Conservation (phyloP, 2,329 filamentous ascomycete genomes). For the Penicillium concentricum region DNA sequence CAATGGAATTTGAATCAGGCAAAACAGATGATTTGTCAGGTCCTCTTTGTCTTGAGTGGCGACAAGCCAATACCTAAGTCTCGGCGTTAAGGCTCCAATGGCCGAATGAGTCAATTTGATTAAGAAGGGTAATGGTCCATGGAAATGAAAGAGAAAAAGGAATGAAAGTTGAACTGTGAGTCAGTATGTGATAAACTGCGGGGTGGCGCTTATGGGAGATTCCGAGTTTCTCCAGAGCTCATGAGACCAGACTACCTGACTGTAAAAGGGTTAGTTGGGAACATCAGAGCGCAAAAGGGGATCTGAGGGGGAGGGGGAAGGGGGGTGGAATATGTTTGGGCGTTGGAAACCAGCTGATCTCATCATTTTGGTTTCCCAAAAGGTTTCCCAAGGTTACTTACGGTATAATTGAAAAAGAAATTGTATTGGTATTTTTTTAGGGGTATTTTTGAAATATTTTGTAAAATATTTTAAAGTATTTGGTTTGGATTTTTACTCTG, state of each 20-base stretch:
- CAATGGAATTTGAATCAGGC: conserved; percentile 22
- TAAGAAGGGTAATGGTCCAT: neutral
- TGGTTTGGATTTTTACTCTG: neutral
- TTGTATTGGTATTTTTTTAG: too few relatives aligned
- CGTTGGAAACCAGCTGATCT: conserved; percentile 15
- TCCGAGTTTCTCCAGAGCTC: conserved; percentile 10
- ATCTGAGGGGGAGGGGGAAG: neutral
- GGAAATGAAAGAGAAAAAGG: neutral
- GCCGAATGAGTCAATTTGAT: conserved; percentile 17
- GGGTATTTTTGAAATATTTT: too few relatives aligned
- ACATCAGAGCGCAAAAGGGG: conserved; percentile 4
- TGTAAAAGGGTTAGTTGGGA: neutral
- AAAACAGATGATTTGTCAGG: conserved; percentile 23
- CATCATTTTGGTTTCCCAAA: conserved; percentile 1
- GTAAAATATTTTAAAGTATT: too few relatives aligned
- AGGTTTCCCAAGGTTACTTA: too few relatives aligned
- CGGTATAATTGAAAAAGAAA: neutral
- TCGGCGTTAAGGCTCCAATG: conserved; percentile 20
- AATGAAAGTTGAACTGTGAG: conserved; percentile 3
- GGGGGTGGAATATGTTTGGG: neutral
- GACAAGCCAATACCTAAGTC: conserved; percentile 14
- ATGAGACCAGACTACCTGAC: conserved; percentile 4
- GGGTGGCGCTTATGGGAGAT: conserved; percentile 11
- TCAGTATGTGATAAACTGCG: conserved; percentile 19
- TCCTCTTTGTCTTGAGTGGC: conserved; percentile 17